Percentiles rank a stretch among this genome's conserved stretches.
Evolutionary conservation across 140 eudicot genomes (phyloP).

Genomic region (Ambrosia hybrid): DNA sequence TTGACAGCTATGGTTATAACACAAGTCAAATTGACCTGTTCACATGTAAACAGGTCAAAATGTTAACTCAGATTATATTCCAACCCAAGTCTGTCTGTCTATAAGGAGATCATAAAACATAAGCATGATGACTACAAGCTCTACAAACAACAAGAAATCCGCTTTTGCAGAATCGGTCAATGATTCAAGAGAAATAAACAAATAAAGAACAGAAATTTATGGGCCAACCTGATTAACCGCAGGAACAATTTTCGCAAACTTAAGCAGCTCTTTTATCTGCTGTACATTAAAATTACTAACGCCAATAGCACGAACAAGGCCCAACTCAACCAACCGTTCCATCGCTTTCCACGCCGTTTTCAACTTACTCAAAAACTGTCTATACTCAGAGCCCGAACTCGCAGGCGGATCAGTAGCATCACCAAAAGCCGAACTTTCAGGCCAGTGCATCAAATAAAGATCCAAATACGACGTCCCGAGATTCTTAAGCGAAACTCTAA

Average conservation of each 20-base stretch:
- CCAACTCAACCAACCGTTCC: conserved; percentile 55
- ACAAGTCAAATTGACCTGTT: no score
- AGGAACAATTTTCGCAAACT: conserved; percentile 48
- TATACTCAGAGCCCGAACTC: conserved; percentile 45
- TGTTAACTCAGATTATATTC: no score
- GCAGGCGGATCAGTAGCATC: conserved; percentile 68
- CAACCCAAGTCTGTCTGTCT: neutral
- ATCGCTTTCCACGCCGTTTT: conserved; percentile 55
- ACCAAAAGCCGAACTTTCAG: conserved; percentile 63
- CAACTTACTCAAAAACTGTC: conserved; percentile 55
- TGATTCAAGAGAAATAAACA: no score
- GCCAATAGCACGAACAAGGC: conserved; percentile 61
- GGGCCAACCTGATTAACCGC: conserved; percentile 56
- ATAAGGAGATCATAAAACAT: conserved; percentile 8
- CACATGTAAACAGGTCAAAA: no score
- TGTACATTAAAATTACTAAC: conserved; percentile 57
- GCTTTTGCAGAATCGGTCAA: no score
- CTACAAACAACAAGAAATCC: neutral
- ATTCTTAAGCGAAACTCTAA: conserved; percentile 58
- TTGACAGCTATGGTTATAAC: no score
- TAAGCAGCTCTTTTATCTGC: conserved; percentile 56
- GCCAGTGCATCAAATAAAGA: conserved; percentile 73
- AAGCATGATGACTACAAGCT: conserved; percentile 11
- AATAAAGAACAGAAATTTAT: neutral
- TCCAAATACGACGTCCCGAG: conserved; percentile 57